phyloP scores from a whole-genome alignment of 805 yeast species.

The Jamesozyma spencerorum region DNA sequence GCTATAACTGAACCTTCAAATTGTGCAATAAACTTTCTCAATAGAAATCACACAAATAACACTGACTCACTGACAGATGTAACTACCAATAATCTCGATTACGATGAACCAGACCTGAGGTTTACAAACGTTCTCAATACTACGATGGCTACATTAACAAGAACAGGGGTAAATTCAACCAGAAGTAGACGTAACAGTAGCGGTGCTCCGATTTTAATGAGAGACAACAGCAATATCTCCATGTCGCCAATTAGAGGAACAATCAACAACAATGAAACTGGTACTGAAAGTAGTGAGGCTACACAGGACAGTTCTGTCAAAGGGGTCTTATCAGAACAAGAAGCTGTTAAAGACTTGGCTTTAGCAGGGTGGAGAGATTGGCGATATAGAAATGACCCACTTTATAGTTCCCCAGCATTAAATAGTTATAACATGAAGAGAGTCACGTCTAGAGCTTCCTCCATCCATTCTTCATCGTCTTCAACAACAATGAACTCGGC shows the following conservation, averaged over 20 bases:
- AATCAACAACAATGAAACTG: not conserved
- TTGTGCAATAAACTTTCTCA: too few relatives aligned
- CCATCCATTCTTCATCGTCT: conserved; percentile 15
- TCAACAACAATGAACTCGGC: not conserved
- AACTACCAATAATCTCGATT: too few relatives aligned
- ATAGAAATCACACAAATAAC: too few relatives aligned
- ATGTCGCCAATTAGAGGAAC: too few relatives aligned
- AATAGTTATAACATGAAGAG: conserved; percentile 23
- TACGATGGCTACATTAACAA: too few relatives aligned
- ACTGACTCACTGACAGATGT: too few relatives aligned
- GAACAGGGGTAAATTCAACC: too few relatives aligned
- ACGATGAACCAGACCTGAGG: too few relatives aligned
- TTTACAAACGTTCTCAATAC: too few relatives aligned
- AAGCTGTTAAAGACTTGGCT: conserved; percentile 25
- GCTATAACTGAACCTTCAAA: too few relatives aligned
- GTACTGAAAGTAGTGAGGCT: not conserved
- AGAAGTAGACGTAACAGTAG: not conserved
- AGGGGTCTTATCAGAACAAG: conserved; percentile 3
- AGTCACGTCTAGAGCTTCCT: conserved; percentile 17
- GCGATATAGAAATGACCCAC: conserved; percentile 67
- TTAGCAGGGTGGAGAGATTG: conserved; percentile 90
- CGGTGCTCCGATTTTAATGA: not conserved
- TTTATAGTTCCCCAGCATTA: conserved; percentile 38
- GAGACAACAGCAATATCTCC: not conserved
- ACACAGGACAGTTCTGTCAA: too few relatives aligned